Evolutionary conservation across 495 filamentous ascomycete species (phyloP).

Genomic region (Lophium mytilinum): DNA sequence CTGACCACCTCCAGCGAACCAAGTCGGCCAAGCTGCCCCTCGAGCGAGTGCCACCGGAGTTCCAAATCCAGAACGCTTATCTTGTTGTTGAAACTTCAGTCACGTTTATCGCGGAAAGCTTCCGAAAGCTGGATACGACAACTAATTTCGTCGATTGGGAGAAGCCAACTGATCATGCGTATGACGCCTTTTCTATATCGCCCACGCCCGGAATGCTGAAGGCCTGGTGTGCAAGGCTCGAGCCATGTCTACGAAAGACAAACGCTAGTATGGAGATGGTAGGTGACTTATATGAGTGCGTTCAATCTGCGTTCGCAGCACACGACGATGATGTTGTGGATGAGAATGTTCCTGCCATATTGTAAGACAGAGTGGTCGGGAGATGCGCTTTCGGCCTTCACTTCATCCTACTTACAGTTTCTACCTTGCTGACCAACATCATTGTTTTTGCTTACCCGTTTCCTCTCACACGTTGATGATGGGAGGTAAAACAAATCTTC

Average conservation of each 20-base stretch:
- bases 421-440: too few species aligned
- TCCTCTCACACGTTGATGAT: too few species aligned
- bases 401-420: too few species aligned
- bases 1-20: conserved; percentile 1
- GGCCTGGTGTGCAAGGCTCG: background rate
- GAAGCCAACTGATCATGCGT: background rate
- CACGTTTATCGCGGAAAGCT: background rate
- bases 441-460: too few species aligned
- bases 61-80: conserved; percentile 16
- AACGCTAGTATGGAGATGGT: background rate
- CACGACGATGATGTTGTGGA: too few species aligned
- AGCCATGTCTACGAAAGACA: background rate
- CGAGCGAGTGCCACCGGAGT: conserved; percentile 20
- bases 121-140: background rate
- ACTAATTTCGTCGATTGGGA: background rate
- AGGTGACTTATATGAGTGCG: background rate
- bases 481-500: too few species aligned
- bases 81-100: background rate
- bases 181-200: background rate
- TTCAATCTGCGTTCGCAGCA: too few species aligned
- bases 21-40: conserved; percentile 25
- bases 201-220: background rate
- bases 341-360: too few species aligned
- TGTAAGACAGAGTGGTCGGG: too few species aligned
- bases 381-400: too few species aligned